Base-by-base conservation (phyloP, 306 rosid species). In the Cicer arietinum region DNA sequence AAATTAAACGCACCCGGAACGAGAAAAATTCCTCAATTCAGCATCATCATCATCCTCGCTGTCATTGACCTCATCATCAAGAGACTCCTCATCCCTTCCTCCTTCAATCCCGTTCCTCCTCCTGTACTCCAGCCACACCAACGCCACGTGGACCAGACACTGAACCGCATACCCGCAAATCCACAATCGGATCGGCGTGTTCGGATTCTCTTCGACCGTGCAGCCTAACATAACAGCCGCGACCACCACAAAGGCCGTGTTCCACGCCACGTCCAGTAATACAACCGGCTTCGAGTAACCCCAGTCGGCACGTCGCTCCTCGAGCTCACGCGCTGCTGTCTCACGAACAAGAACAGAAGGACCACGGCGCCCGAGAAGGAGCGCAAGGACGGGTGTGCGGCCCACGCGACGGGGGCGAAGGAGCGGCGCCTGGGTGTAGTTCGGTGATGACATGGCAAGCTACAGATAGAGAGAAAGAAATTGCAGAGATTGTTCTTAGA, bases 271-370 rank as follows among this genome's bases (percentile, higher is more conserved):
- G 82, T 92, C 97, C 13, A 94, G 83, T 18, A 89, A 91, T 61
- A 92, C 97, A 52, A 94, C 96, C 6, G 97, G 99, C 87, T 86
- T 91, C 75, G 99, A 94, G 84, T 94, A 94, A 0, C 97, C 99
- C 99, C 97, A 94, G 75, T 92, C 96, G 20, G 89, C 89, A 39
- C 99, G 86, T 8, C 99, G 90, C 82, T 92, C 93, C 69, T 90
- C 97, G 10, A 94, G 90, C 79, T 94, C 79, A 1, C 92, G 90
- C 3, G 99, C 99, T 3, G 99, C 99, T 3, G 99, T 90, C 84
- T 94, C 99, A n/a, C 99, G 79, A 20, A 94, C 99, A 25, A 90
- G 74, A 86, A 94, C 79, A 43, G 99, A 92, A 2, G 96, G 91
- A 0, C 91, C 96, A 0, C 97, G 90, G 22, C 90, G 88, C 6